phyloP scores from a whole-genome alignment of 2,329 filamentous ascomycete species.

The Dactylella cylindrospora region DNA sequence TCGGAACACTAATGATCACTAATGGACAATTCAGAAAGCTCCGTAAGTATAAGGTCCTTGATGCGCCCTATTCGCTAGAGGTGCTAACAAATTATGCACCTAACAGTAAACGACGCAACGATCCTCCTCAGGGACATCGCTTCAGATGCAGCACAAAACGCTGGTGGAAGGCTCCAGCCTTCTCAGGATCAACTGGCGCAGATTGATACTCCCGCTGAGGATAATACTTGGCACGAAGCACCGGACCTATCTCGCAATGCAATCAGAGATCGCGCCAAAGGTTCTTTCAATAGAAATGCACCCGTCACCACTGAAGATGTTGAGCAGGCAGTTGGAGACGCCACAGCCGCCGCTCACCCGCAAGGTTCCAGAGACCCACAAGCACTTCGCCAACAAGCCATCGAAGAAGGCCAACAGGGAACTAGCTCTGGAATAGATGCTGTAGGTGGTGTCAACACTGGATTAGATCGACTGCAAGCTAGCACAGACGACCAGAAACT shows the following conservation, averaged over 20 bases:
- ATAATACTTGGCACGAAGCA: constrained; percentile 90
- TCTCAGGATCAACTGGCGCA: constrained; percentile 72
- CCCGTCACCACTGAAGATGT: constrained; percentile 61
- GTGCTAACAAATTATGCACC: not conserved
- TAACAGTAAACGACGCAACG: constrained; percentile 69
- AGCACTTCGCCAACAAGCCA: constrained; percentile 57
- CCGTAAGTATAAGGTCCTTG: constrained; percentile 57
- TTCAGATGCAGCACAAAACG: constrained; percentile 80
- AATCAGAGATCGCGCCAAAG: constrained; percentile 68
- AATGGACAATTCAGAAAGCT: constrained; percentile 96
- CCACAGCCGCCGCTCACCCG: constrained; percentile 61
- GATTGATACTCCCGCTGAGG: constrained; percentile 79
- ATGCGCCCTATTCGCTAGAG: not conserved
- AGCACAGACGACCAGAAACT: constrained; percentile 65
- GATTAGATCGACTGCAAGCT: constrained; percentile 57
- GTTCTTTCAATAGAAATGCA: constrained; percentile 60
- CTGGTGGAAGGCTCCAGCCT: constrained; percentile 73
- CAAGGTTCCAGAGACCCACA: constrained; percentile 59
- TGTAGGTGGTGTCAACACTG: constrained; percentile 50
- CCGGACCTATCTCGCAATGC: constrained; percentile 72
- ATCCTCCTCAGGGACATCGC: constrained; percentile 85
- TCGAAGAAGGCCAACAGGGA: constrained; percentile 57
- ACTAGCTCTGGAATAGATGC: constrained; percentile 58
- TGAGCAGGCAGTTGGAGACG: constrained; percentile 62
- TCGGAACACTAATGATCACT: constrained; percentile 86